Percentiles rank a stretch among this genome's conserved stretches.
Conservation (phyloP, 345 rosid species). For the Eucalyptus paniculata region DNA sequence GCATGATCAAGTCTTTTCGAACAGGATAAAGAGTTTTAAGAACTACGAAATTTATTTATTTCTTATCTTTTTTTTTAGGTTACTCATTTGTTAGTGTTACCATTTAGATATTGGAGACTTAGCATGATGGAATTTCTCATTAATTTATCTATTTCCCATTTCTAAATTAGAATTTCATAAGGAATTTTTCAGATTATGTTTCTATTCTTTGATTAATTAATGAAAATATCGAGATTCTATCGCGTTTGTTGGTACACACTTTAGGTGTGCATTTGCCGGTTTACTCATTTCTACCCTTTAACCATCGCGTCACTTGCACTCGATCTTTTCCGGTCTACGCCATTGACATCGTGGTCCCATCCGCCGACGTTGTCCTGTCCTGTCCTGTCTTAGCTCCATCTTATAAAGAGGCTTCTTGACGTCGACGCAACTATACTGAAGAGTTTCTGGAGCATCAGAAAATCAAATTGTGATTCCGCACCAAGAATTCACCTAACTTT, state of each 20-base stretch:
- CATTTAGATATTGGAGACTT: background rate
- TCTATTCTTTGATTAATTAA: background rate
- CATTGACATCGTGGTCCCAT: background rate
- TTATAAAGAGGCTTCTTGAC: background rate
- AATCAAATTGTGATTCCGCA: background rate
- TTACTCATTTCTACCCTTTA: background rate
- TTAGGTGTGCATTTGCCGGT: background rate
- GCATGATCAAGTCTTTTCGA: background rate
- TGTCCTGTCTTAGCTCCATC: background rate
- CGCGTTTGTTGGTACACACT: fast-evolving
- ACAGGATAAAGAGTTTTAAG: background rate
- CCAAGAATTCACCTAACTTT: background rate
- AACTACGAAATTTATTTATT: background rate
- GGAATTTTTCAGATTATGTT: background rate
- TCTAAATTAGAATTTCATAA: background rate
- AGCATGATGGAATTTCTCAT: background rate
- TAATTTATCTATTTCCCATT: background rate
- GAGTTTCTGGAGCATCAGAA: background rate
- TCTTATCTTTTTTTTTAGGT: background rate
- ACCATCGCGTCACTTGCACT: background rate
- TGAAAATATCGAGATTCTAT: background rate
- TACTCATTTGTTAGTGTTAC: background rate
- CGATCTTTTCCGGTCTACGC: background rate
- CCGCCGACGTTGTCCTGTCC: background rate
- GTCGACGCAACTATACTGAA: background rate